Evolutionary conservation across 176 grass and related monocot genomes (phyloP).

Genomic region (Avena atlantica): DNA sequence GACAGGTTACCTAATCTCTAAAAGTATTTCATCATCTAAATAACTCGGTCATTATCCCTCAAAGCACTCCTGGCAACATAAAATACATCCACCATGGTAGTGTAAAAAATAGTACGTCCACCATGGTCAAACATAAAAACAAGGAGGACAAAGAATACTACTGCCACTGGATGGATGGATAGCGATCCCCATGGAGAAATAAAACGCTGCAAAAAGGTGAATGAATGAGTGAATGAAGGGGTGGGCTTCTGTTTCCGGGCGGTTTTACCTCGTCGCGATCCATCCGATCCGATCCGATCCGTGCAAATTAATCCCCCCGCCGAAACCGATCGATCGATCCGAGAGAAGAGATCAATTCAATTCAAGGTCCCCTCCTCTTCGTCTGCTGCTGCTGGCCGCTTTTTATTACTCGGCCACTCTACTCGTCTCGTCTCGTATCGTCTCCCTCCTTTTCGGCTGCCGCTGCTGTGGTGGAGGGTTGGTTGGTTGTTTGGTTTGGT

Average conservation of each 20-base stretch:
- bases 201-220: too few species aligned
- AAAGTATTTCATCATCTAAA: not conserved
- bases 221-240: too few species aligned
- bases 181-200: too few species aligned
- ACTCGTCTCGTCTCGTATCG: not conserved
- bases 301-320: not conserved
- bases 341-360: not conserved
- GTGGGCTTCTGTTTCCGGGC: too few species aligned
- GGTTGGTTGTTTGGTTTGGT: conserved; percentile 48
- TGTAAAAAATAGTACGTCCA: not conserved
- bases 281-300: too few species aligned
- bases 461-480: not conserved
- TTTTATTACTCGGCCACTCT: conserved; percentile 14
- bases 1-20: not conserved
- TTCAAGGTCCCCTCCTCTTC: not conserved
- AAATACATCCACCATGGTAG: not conserved
- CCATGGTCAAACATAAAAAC: too few species aligned
- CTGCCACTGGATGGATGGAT: too few species aligned
- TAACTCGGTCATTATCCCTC: not conserved
- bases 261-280: too few species aligned
- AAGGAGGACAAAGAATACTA: too few species aligned
- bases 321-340: not conserved
- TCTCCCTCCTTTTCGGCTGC: conserved; percentile 38
- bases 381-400: not conserved
- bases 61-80: not conserved